phyloP scores from a whole-genome alignment of 2,329 filamentous ascomycete genomes.

The Nemania abortiva region DNA sequence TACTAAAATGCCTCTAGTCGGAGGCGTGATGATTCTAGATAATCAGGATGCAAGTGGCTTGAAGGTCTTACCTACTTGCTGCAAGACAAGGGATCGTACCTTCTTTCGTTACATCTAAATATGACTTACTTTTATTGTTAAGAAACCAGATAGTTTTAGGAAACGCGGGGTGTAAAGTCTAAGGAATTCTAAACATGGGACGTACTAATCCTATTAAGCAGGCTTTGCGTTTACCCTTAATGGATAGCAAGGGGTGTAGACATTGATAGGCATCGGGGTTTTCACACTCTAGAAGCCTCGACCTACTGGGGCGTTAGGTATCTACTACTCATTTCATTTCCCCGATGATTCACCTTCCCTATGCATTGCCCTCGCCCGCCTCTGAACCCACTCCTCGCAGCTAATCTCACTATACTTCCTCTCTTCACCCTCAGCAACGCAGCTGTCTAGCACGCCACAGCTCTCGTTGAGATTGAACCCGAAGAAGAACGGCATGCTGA shows the following conservation, averaged over 20 bases:
- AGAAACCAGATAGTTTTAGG: too few species aligned
- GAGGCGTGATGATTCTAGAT: too few species aligned
- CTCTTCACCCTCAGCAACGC: constrained; percentile 51
- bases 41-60: too few species aligned
- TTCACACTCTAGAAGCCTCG: neutral
- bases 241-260: neutral
- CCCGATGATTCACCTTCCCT: constrained; percentile 14
- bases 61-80: too few species aligned
- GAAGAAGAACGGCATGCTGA: constrained; percentile 58
- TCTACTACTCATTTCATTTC: constrained; percentile 22
- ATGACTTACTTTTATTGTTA: too few species aligned
- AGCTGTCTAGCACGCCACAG: constrained; percentile 56
- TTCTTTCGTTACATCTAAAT: too few species aligned
- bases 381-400: constrained; percentile 56
- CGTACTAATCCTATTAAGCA: too few species aligned
- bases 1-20: too few species aligned
- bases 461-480: constrained; percentile 55
- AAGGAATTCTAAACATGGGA: neutral
- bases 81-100: too few species aligned
- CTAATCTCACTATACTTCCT: constrained; percentile 56
- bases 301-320: neutral
- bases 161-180: too few species aligned
- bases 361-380: constrained; percentile 53
- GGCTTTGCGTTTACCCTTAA: too few species aligned
- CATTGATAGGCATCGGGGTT: neutral